A percentile compares a stretch with the other conserved stretches of the same genome.
Conservation (phyloP, 306 rosid species). For the Gastrolobium bilobum region DNA sequence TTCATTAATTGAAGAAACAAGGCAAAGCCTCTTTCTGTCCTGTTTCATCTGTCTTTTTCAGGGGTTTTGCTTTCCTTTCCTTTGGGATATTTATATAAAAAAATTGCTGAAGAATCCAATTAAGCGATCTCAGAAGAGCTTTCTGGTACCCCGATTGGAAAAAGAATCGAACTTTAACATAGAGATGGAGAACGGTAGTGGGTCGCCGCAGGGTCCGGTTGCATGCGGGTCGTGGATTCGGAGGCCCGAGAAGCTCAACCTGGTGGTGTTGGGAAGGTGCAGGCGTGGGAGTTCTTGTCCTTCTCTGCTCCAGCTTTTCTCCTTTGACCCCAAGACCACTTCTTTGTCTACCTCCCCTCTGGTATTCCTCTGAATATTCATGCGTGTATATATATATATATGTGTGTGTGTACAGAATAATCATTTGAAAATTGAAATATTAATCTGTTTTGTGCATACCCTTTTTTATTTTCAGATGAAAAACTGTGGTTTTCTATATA, state of each 20-base stretch:
- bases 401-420: background rate
- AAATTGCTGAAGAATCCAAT: slow-evolving; percentile 22
- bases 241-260: slow-evolving; percentile 75
- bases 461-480: slow-evolving; percentile 21
- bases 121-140: background rate
- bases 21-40: slow-evolving; percentile 31
- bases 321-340: slow-evolving; percentile 75
- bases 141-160: slow-evolving; percentile 34
- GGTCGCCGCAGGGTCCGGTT: slow-evolving; percentile 76
- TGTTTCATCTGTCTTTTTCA: background rate
- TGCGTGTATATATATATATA: background rate
- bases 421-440: background rate
- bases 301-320: slow-evolving; percentile 76
- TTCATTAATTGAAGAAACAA: slow-evolving; percentile 32
- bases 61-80: background rate
- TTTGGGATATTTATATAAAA: background rate
- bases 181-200: slow-evolving; percentile 64
- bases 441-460: slow-evolving; percentile 1
- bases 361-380: slow-evolving; percentile 56
- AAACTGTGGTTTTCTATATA: slow-evolving; percentile 20
- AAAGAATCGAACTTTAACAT: slow-evolving; percentile 42
- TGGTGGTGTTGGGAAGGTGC: slow-evolving; percentile 74
- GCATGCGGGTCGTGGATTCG: slow-evolving; percentile 94
- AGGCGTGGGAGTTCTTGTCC: slow-evolving; percentile 64
- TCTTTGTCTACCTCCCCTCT: slow-evolving; percentile 75